Evolutionary conservation across 345 rosid species (phyloP).

Genomic region (Anacardium occidentale): DNA sequence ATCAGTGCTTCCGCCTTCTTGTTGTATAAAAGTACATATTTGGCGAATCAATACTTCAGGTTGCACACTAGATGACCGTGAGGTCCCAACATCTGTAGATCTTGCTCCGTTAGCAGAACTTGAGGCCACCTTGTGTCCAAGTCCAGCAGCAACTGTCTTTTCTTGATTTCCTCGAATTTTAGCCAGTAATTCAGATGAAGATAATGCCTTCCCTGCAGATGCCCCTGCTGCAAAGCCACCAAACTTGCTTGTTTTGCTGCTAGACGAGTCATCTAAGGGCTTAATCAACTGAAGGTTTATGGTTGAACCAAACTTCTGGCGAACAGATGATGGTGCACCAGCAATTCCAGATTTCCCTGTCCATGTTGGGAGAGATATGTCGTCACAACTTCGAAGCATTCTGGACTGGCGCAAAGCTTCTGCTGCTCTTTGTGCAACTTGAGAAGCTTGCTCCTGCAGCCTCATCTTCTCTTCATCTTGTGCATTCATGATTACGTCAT

Average conservation of each 20-base stretch:
- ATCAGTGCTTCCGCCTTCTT: constrained; percentile 66
- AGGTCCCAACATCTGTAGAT: constrained; percentile 25
- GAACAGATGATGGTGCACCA: constrained; percentile 76
- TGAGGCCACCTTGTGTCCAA: constrained; percentile 41
- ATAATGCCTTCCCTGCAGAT: constrained; percentile 75
- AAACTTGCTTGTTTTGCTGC: constrained; percentile 28
- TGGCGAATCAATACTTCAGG: constrained; percentile 80
- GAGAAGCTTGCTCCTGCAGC: constrained; percentile 89
- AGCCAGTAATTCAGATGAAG: constrained; percentile 79
- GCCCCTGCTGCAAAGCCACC: constrained; percentile 70
- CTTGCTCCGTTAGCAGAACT: constrained; percentile 34
- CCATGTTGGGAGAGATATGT: constrained; percentile 88
- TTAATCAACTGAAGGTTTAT: constrained; percentile 50
- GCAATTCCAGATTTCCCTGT: constrained; percentile 91
- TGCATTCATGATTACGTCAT: constrained; percentile 77
- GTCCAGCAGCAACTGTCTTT: constrained; percentile 65
- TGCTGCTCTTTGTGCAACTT: constrained; percentile 91
- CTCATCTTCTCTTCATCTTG: constrained; percentile 73
- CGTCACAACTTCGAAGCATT: constrained; percentile 78
- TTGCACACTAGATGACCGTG: constrained; percentile 46
- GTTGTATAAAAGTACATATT: constrained; percentile 79
- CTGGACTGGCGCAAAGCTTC: constrained; percentile 88
- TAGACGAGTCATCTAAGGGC: constrained; percentile 39
- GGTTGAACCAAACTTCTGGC: constrained; percentile 74
- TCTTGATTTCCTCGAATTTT: constrained; percentile 77